Conservation (phyloP, 371 early-diverging fungal species). For the Mucor velutinosus region DNA sequence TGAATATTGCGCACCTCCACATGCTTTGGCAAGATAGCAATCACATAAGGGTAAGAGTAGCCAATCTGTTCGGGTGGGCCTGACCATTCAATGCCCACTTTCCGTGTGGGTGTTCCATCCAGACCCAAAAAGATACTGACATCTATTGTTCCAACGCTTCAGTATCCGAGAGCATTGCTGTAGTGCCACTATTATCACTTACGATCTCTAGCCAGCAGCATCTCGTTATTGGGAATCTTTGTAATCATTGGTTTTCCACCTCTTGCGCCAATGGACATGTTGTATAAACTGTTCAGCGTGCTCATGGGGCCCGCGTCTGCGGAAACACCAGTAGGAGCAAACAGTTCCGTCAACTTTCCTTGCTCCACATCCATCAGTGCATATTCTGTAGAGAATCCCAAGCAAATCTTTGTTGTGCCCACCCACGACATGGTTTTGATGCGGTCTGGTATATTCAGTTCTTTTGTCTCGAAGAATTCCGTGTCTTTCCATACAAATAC, state of each 20-base stretch:
- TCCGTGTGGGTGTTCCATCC: slow-evolving; percentile 69
- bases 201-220: slow-evolving; percentile 78
- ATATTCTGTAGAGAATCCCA: slow-evolving; percentile 70
- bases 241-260: slow-evolving; percentile 72
- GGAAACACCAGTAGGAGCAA: slow-evolving; percentile 43
- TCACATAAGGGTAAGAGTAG: slow-evolving; percentile 77
- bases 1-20: slow-evolving; percentile 89
- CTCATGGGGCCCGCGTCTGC: slow-evolving; percentile 49
- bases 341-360: slow-evolving; percentile 53
- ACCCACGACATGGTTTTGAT: slow-evolving; percentile 75
- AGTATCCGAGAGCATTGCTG: too few relatives aligned
- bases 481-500: slow-evolving; percentile 83
- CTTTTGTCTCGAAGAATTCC: slow-evolving; percentile 69
- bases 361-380: slow-evolving; percentile 66
- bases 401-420: slow-evolving; percentile 63
- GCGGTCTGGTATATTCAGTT: slow-evolving; percentile 65
- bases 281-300: slow-evolving; percentile 46
- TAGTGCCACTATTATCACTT: not conserved
- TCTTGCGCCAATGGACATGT: slow-evolving; percentile 61
- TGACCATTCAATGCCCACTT: slow-evolving; percentile 76
- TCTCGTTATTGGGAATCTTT: slow-evolving; percentile 69
- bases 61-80: slow-evolving; percentile 73
- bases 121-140: slow-evolving; percentile 71
- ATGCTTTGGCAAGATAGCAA: slow-evolving; percentile 67
- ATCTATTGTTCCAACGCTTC: slow-evolving; percentile 36